Evolutionary conservation across 352 stramenopile genomes (phyloP).

Genomic region (Pythium sp.): DNA sequence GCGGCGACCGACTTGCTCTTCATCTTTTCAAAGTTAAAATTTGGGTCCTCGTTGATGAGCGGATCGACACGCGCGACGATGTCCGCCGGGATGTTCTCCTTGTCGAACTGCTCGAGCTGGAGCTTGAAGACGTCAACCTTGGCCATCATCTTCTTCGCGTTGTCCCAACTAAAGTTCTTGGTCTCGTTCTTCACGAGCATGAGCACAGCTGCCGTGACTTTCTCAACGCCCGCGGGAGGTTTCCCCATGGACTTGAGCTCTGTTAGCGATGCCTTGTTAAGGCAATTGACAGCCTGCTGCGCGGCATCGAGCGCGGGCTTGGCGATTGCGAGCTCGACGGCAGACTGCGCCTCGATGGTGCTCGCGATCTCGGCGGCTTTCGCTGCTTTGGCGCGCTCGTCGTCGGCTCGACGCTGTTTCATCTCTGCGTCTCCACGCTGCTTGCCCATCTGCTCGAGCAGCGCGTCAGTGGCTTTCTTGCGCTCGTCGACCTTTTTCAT

Average conservation of each 20-base stretch:
- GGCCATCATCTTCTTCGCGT: conserved; percentile 96
- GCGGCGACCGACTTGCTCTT: conserved; percentile 90
- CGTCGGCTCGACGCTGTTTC: conserved; percentile 79
- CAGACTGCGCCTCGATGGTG: conserved; percentile 67
- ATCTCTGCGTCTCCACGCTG: conserved; percentile 87
- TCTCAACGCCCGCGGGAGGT: conserved; percentile 82
- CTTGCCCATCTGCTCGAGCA: conserved; percentile 89
- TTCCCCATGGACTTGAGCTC: conserved; percentile 90
- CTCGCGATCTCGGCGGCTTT: conserved; percentile 64
- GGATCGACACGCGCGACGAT: conserved; percentile 84
- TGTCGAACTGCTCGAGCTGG: conserved; percentile 88
- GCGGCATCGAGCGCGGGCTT: conserved; percentile 84
- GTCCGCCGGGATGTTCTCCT: conserved; percentile 89
- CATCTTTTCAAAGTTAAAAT: conserved; percentile 94
- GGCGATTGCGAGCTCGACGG: conserved; percentile 67
- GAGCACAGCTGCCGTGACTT: conserved; percentile 87
- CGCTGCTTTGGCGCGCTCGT: conserved; percentile 73
- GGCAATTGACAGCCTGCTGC: conserved; percentile 84
- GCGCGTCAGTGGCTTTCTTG: conserved; percentile 82
- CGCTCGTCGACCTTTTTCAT: conserved; percentile 91
- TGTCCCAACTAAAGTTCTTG: conserved; percentile 93
- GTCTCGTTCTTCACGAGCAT: conserved; percentile 94
- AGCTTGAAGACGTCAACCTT: conserved; percentile 93
- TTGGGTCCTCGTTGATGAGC: conserved; percentile 82
- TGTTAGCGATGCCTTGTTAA: conserved; percentile 87